phyloP scores from a whole-genome alignment of 1,284 basidiomycete genomes.

The Ceratobasidium sp. region DNA sequence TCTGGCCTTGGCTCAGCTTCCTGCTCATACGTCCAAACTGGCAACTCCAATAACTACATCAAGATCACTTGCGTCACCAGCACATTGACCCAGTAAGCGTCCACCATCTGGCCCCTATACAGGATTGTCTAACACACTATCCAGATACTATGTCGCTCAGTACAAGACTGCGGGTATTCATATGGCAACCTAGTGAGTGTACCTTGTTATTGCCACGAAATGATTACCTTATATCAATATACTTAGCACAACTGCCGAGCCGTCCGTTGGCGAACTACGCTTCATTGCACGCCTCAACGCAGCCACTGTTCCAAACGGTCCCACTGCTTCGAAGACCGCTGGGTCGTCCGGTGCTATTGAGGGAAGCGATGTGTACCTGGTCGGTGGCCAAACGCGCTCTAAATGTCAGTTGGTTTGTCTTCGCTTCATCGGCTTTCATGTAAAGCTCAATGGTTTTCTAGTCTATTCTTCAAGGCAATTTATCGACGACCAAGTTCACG shows the following conservation, averaged over 20 bases:
- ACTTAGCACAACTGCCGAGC: slow-evolving; percentile 55
- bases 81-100: slow-evolving; percentile 44
- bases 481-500: slow-evolving; percentile 48
- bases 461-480: slow-evolving; percentile 46
- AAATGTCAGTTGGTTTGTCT: slow-evolving; percentile 37
- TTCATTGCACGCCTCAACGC: slow-evolving; percentile 67
- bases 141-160: slow-evolving; percentile 47
- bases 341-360: slow-evolving; percentile 46
- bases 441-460: not conserved
- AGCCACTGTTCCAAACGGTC: slow-evolving; percentile 61
- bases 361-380: slow-evolving; percentile 47
- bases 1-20: slow-evolving; percentile 45
- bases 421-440: not conserved
- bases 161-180: slow-evolving; percentile 46
- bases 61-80: slow-evolving; percentile 41
- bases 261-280: slow-evolving; percentile 65
- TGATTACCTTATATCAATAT: not conserved
- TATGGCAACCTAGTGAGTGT: slow-evolving; percentile 47
- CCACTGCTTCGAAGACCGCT: slow-evolving; percentile 59
- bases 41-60: slow-evolving; percentile 23
- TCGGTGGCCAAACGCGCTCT: slow-evolving; percentile 44
- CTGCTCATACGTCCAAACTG: slow-evolving; percentile 26
- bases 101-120: not conserved
- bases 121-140: not conserved
- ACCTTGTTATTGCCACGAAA: not conserved